Percentiles rank a stretch among this genome's conserved stretches.
These are phyloP conservation scores for Malus hybrid DNA, from an alignment of 331 rosid species.

Conservation along the genomic window DNA sequence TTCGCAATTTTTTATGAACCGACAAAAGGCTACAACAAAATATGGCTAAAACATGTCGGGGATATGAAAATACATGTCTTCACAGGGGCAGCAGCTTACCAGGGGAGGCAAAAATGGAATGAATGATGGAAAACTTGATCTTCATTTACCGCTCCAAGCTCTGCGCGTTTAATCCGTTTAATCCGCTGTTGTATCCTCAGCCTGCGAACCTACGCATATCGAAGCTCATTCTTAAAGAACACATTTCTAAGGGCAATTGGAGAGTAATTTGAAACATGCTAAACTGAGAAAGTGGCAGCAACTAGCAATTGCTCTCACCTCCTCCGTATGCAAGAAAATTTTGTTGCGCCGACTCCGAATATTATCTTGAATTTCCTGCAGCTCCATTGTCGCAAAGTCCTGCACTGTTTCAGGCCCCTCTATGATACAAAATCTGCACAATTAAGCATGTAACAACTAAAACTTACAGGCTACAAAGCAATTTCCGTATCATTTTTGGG, in stretches of 20 bases:
- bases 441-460: neutral
- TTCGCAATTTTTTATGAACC: slow-evolving; percentile 9
- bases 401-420: slow-evolving; percentile 95
- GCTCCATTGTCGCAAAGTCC: slow-evolving; percentile 83
- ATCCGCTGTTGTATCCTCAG: slow-evolving; percentile 76
- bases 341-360: slow-evolving; percentile 93
- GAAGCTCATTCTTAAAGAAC: neutral
- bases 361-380: slow-evolving; percentile 83
- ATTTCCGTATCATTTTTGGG: neutral
- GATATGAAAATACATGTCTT: neutral
- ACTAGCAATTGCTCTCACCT: slow-evolving; percentile 32
- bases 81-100: slow-evolving; percentile 32
- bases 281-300: neutral
- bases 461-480: neutral
- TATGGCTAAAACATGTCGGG: neutral
- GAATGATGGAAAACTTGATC: slow-evolving; percentile 82
- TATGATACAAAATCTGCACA: slow-evolving; percentile 74
- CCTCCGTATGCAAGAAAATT: slow-evolving; percentile 92
- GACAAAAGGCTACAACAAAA: neutral
- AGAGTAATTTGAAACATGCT: neutral
- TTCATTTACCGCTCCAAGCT: slow-evolving; percentile 39
- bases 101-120: slow-evolving; percentile 97
- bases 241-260: too few relatives aligned
- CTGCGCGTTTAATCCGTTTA: slow-evolving; percentile 56
- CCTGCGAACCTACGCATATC: slow-evolving; percentile 72